Evolutionary conservation across 2,329 filamentous ascomycete species (phyloP), one percentile per base, ranked within the genome.

Genomic region (Fusarium tupiense): DNA sequence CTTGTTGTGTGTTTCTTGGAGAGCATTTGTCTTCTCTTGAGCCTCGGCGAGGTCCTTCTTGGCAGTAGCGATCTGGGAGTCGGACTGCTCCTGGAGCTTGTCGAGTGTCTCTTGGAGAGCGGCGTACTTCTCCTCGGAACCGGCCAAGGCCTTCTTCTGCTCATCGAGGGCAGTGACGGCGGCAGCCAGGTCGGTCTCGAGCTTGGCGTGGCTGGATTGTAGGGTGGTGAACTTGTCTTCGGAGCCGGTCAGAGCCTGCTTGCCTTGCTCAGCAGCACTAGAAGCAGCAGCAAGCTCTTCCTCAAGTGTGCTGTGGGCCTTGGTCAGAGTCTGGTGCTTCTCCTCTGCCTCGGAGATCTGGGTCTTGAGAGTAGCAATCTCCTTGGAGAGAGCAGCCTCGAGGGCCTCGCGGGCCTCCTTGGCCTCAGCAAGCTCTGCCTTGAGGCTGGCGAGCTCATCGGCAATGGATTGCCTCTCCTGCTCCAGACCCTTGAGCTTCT

Each of bases 361-460:
- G 58, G 81, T 67, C 76, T 83, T 80, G 44, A 82, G 80, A 20
- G 76, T 60, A 49, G 71, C 63, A 54, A 81, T 76, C 72, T 84
- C 80, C 54, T 80, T 72, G 62, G 81, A 73, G 38, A 79, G 69
- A 73, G 67, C 81, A 72, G 40, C 58, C 71, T 83, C 82, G 44
- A 83, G 75, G 35, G 81, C 77, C 47, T 77, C 77, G 35, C 79
- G 80, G 73, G 83, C 81, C 71, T 83, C 81, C 72, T 80, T 74
- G 56, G 78, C 78, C 53, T 81, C 80, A 50, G 78, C 77, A 41
- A 83, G 75, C 69, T 83, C 76, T 63, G 80, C 74, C 73, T 82
- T 82, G 59, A 81, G 74, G 37, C 75, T 44, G 31, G 78, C 69
- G 12, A 85, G 80, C 72, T 84, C 82, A 41, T 80, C 77, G 40